Evolutionary conservation across 2,329 filamentous ascomycete genomes (phyloP).

Genomic region (Scytalidium lignicola): DNA sequence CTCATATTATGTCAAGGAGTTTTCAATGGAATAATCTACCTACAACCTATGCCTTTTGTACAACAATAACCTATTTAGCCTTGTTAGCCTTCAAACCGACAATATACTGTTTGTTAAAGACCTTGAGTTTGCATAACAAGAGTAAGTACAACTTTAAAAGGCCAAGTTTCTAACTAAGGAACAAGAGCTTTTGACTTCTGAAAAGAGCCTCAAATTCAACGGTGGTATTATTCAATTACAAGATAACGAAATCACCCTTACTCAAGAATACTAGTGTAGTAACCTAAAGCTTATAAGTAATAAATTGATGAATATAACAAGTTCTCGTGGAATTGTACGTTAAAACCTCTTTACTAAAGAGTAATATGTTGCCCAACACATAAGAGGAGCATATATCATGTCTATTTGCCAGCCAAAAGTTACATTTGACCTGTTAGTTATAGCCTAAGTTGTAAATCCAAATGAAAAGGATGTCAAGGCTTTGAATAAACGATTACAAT

Average conservation of each 20-base stretch:
- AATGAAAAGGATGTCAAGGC: not conserved
- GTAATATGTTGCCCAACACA: not conserved
- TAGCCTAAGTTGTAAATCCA: not conserved
- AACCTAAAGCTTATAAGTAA: slow-evolving; percentile 1
- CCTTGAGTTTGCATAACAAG: not conserved
- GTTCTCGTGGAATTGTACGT: not conserved
- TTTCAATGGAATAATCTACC: slow-evolving; percentile 4
- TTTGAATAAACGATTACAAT: slow-evolving; percentile 1
- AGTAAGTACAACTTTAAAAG: slow-evolving; percentile 5
- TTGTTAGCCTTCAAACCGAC: slow-evolving; percentile 9
- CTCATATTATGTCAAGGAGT: slow-evolving; percentile 3
- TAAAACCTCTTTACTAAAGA: not conserved
- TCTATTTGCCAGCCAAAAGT: slow-evolving; percentile 2
- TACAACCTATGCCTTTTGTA: slow-evolving; percentile 2
- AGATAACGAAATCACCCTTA: not conserved
- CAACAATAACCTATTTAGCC: not conserved
- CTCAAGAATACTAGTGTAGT: not conserved
- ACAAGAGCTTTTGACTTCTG: not conserved
- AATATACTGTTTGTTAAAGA: slow-evolving; percentile 8
- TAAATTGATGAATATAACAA: slow-evolving; percentile 1
- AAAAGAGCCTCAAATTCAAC: not conserved
- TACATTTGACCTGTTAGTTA: slow-evolving; percentile 1
- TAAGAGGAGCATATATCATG: not conserved
- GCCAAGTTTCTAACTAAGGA: slow-evolving; percentile 8
- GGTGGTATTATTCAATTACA: not conserved